A percentile compares a stretch with the other conserved stretches of the same genome.
phyloP scores from a whole-genome alignment of 805 yeast genomes.

The Saccharomycopsis lassenensis region DNA sequence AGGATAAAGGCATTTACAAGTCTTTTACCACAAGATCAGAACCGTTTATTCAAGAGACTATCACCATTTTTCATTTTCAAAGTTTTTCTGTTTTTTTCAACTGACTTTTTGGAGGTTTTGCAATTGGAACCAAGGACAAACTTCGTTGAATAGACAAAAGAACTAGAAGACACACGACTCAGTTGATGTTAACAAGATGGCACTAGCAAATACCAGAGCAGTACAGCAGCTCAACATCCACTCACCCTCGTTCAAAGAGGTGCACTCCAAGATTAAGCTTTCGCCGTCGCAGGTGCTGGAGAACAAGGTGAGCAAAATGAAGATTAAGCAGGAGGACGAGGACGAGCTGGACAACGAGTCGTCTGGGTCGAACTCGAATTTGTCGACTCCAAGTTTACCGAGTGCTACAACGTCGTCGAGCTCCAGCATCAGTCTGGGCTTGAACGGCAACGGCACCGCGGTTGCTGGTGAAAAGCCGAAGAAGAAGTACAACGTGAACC shows the following conservation, averaged over 20 bases:
- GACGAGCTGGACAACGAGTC: background rate
- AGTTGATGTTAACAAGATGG: conserved; percentile 7
- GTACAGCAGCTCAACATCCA: conserved; percentile 11
- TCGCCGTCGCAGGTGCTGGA: conserved; percentile 13
- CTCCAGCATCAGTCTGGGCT: background rate
- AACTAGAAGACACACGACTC: too few relatives aligned
- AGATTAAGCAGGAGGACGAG: background rate
- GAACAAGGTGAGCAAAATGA: background rate
- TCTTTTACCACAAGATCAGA: too few relatives aligned
- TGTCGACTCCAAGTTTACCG: background rate
- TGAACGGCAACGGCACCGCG: background rate
- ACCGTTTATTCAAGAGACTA: background rate
- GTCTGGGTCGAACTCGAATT: background rate
- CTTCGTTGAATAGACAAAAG: too few relatives aligned
- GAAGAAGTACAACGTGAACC: conserved; percentile 16
- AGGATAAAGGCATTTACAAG: too few relatives aligned
- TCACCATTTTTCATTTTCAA: background rate
- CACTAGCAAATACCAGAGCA: conserved; percentile 10
- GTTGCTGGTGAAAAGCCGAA: conserved; percentile 11
- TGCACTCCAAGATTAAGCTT: conserved; percentile 10
- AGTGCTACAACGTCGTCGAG: background rate
- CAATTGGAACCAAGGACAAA: background rate
- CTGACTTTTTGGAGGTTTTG: too few relatives aligned
- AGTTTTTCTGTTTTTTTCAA: background rate
- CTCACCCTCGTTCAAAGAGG: conserved; percentile 14